A percentile compares a stretch with the other conserved stretches of the same genome.
Evolutionary conservation across 2,329 filamentous ascomycete genomes (phyloP).

Genomic region (Aspergillus novofumigatus): DNA sequence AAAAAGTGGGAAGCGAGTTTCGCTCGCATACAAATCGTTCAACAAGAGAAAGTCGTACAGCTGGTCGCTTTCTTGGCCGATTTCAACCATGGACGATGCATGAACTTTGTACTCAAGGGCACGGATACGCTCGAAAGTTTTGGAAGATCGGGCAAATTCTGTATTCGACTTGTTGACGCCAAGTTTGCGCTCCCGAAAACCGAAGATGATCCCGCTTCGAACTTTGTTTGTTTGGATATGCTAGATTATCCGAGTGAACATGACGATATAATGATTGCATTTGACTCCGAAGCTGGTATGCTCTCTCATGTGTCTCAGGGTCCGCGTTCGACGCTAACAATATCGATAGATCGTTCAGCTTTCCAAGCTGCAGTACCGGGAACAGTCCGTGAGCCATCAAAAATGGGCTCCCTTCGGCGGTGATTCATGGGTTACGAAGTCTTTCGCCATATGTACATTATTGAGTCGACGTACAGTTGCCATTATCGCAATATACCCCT

Average conservation of each 20-base stretch:
- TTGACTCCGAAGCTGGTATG: slow-evolving; percentile 74
- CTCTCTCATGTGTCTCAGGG: slow-evolving; percentile 12
- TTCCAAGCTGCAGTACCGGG: slow-evolving; percentile 38
- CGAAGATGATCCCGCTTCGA: slow-evolving; percentile 51
- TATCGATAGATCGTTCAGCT: slow-evolving; percentile 30
- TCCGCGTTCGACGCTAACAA: slow-evolving; percentile 1
- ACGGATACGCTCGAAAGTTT: slow-evolving; percentile 78
- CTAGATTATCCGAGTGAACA: slow-evolving; percentile 88
- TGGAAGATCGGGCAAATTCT: slow-evolving; percentile 60
- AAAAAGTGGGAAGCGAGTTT: slow-evolving; percentile 88
- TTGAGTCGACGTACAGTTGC: background rate
- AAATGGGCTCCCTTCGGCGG: slow-evolving; percentile 40
- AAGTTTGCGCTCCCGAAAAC: slow-evolving; percentile 77
- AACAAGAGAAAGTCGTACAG: slow-evolving; percentile 70
- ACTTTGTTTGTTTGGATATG: slow-evolving; percentile 80
- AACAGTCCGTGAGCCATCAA: slow-evolving; percentile 35
- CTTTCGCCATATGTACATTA: background rate
- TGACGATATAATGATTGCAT: slow-evolving; percentile 82
- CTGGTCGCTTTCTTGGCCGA: slow-evolving; percentile 84
- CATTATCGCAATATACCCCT: background rate
- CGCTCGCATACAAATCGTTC: slow-evolving; percentile 75
- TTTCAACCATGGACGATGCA: slow-evolving; percentile 79
- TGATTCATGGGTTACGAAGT: slow-evolving; percentile 14
- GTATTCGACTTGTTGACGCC: slow-evolving; percentile 77
- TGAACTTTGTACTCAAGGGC: slow-evolving; percentile 82